Evolutionary conservation across 768 basidiomycete genomes (phyloP).

Genomic region (Kwoniella europaea): DNA sequence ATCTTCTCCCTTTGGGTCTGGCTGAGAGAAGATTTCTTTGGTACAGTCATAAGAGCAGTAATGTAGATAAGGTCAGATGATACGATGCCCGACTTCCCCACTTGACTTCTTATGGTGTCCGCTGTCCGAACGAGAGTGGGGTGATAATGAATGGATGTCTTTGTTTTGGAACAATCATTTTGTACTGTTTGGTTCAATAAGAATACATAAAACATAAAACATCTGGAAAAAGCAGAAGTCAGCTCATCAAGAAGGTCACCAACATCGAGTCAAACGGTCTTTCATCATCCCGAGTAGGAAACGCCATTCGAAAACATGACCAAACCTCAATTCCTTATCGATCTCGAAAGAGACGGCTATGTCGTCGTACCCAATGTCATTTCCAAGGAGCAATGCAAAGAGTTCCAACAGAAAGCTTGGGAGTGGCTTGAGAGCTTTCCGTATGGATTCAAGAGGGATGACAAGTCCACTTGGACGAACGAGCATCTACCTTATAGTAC

Average conservation of each 20-base stretch:
- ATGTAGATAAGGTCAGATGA: not conserved
- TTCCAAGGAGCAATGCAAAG: slow-evolving; percentile 32
- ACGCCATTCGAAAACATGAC: slow-evolving; percentile 6
- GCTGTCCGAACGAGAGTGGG: not conserved
- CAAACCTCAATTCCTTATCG: slow-evolving; percentile 13
- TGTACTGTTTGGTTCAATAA: too few relatives aligned
- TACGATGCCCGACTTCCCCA: not conserved
- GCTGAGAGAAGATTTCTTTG: not conserved
- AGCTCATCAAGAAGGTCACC: too few relatives aligned
- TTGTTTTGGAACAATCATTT: too few relatives aligned
- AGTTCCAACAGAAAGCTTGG: slow-evolving; percentile 14
- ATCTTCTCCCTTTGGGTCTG: not conserved
- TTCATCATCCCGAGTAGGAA: too few relatives aligned
- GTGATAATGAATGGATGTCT: not conserved
- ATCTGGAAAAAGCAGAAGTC: too few relatives aligned
- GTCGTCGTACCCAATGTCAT: slow-evolving; percentile 50
- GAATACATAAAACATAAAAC: too few relatives aligned
- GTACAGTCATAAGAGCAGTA: too few relatives aligned
- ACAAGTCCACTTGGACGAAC: slow-evolving; percentile 44
- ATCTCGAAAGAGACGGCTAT: slow-evolving; percentile 32
- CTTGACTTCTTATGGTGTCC: not conserved
- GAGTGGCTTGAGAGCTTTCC: slow-evolving; percentile 54
- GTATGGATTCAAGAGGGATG: slow-evolving; percentile 53
- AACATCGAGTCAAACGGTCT: too few relatives aligned
- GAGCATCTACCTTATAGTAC: slow-evolving; percentile 44